These are phyloP conservation scores for Salix dunnii DNA, from an alignment of 345 rosid species.

Conservation along the genomic window DNA sequence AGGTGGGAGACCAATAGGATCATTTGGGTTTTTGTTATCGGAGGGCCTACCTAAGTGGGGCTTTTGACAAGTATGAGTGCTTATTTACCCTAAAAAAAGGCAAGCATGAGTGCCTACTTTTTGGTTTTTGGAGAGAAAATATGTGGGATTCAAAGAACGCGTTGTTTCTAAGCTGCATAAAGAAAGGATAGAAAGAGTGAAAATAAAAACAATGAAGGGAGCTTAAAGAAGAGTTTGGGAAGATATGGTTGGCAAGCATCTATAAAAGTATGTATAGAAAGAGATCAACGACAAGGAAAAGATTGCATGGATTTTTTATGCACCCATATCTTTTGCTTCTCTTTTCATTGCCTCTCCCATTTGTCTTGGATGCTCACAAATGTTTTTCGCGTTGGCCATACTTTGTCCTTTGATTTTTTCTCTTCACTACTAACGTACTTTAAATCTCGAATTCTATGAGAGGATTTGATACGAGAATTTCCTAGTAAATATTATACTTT, in stretches of 20 bases:
- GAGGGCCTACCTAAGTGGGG: slow-evolving; percentile 40
- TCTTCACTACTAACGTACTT: no score
- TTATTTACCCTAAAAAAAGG: slow-evolving; percentile 23
- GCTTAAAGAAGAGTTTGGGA: slow-evolving; percentile 46
- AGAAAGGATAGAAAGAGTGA: slow-evolving; percentile 19
- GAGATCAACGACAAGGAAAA: slow-evolving; percentile 5
- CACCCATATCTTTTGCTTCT: slow-evolving; percentile 18
- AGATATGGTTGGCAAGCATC: slow-evolving; percentile 70
- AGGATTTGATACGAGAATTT: no score
- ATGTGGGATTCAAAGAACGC: slow-evolving; percentile 60
- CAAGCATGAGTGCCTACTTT: slow-evolving; percentile 49
- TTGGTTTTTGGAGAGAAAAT: slow-evolving; percentile 24
- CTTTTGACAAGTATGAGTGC: slow-evolving; percentile 46
- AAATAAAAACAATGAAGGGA: slow-evolving; percentile 28
- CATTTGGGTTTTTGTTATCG: slow-evolving; percentile 11
- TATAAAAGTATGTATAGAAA: slow-evolving; percentile 30
- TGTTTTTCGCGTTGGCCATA: no score
- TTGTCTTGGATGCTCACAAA: no score
- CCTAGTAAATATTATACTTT: no score
- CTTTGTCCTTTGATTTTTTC: no score
- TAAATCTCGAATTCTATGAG: no score
- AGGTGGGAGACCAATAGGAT: slow-evolving; percentile 20
- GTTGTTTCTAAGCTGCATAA: slow-evolving; percentile 75
- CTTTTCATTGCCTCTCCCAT: no score
- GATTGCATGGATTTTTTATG: slow-evolving; percentile 23